Base-by-base conservation (phyloP, 768 basidiomycete species). In the Obba rivulosa region DNA sequence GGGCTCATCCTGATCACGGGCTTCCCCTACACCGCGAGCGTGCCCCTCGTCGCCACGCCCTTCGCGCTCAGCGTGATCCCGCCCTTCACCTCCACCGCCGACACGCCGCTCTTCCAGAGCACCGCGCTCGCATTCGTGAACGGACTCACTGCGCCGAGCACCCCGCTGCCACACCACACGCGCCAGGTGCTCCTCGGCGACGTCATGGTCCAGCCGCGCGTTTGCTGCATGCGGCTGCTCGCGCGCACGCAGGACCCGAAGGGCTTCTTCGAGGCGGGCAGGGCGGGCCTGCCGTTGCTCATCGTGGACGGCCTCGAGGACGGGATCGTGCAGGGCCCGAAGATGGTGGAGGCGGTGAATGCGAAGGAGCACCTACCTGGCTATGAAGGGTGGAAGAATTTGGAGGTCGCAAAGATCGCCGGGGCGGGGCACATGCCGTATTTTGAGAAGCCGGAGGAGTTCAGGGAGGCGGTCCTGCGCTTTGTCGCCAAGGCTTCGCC, bases 201-300 rank as follows among this genome's bases (percentile, higher is more conserved):
- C 8, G 51, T 51, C 44, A 41, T 53, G 20, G 34, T 49, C 40
- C 53, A 58, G 43, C 35, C 54, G 8, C 47, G 56, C 22, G 51
- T 49, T 8, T 47, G 46, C 1, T 51, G 41, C 5, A 11, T 23
- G 1, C n/a, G 14, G 20, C 31, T 56, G 38, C 36, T 54, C 10
- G 40, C 50, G 9, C 44, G 56, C 16, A 17, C 34, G 34, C 52
- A 56, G n/a, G 53, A 54, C 38, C 45, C 55, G 3, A 14, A 35
- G 34, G 24, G 25, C 28, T 36, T 57, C 24, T 51, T 56, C 35
- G 53, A 56, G 40, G 46, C 52, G 1, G 57, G 49, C 5, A 28
- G 49, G 34, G 35, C n/a, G 28, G 55, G 57, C 14, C 45, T 57
- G 5, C 59, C 56, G 5, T 24, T 57, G 18, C 42, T 57, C 43